A percentile compares a stretch with the other conserved stretches of the same genome.
These are phyloP conservation scores for Fusarium siculi DNA, from an alignment of 2,329 filamentous ascomycete species.

Conservation along the genomic window DNA sequence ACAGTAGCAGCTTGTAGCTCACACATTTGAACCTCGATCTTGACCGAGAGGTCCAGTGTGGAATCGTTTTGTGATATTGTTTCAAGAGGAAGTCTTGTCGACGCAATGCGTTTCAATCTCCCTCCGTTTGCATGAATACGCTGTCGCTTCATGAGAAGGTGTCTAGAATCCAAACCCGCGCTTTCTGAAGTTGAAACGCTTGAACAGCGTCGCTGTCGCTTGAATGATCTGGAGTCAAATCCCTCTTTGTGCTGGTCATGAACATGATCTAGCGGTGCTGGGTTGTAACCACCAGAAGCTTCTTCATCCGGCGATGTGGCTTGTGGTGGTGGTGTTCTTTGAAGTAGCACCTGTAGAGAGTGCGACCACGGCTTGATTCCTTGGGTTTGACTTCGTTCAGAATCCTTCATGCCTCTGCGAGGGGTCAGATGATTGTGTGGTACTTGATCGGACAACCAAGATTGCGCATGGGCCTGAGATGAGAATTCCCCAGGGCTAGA, in stretches of 20 bases:
- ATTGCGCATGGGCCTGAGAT: constrained; percentile 2
- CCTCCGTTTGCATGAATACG: constrained; percentile 28
- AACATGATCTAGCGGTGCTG: not conserved
- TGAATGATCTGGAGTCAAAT: not conserved
- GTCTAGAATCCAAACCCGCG: constrained; percentile 29
- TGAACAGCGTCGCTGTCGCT: constrained; percentile 17
- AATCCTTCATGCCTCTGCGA: not conserved
- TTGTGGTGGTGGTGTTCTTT: constrained; percentile 32
- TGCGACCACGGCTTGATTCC: constrained; percentile 23
- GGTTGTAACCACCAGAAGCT: not conserved
- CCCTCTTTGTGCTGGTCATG: not conserved
- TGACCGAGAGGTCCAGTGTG: constrained; percentile 27
- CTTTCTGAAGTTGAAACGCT: not conserved
- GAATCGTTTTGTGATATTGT: constrained; percentile 31
- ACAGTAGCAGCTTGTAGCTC: constrained; percentile 16
- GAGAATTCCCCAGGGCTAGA: not conserved
- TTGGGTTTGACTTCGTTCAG: not conserved
- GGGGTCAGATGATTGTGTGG: not conserved
- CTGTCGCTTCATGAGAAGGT: constrained; percentile 34
- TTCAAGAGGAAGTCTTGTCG: constrained; percentile 43
- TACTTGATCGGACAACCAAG: not conserved
- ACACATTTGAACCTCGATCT: constrained; percentile 4
- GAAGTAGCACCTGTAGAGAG: constrained; percentile 31
- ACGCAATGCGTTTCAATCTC: constrained; percentile 35
- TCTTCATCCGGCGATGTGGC: not conserved